phyloP scores from a whole-genome alignment of 768 basidiomycete genomes.

The Cubamyces sp. region DNA sequence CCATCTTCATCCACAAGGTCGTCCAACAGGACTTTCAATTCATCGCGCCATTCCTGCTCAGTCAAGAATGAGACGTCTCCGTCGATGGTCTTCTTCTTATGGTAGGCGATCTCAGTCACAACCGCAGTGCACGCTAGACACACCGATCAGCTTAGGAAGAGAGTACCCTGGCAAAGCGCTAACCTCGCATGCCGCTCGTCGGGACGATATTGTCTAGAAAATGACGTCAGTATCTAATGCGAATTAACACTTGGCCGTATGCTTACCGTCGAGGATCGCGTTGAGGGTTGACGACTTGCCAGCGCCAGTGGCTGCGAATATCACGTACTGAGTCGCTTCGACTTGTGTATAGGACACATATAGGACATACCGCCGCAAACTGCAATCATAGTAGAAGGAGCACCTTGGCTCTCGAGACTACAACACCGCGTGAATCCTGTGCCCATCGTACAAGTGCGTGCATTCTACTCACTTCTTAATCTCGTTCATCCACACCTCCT shows the following conservation, averaged over 20 bases:
- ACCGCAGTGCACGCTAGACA: conserved; percentile 64
- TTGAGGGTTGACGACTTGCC: conserved; percentile 67
- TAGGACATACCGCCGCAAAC: conserved; percentile 57
- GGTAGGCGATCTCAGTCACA: conserved; percentile 63
- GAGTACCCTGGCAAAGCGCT: not conserved
- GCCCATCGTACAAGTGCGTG: not conserved
- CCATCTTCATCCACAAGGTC: conserved; percentile 67
- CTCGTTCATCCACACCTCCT: conserved; percentile 63
- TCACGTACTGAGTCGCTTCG: not conserved
- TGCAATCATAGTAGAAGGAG: conserved; percentile 64
- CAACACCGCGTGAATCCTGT: not conserved
- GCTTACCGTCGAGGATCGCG: conserved; percentile 59
- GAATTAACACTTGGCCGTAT: not conserved
- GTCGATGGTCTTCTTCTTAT: conserved; percentile 56
- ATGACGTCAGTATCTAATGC: not conserved
- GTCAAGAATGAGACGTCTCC: conserved; percentile 64
- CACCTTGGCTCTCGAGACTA: conserved; percentile 53
- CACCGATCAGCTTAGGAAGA: not conserved
- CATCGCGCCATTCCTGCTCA: conserved; percentile 58
- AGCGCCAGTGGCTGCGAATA: conserved; percentile 54
- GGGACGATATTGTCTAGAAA: conserved; percentile 61
- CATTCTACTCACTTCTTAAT: conserved; percentile 45
- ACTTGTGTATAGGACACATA: not conserved
- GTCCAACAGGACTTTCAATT: conserved; percentile 55
- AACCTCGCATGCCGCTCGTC: conserved; percentile 68